phyloP scores from a whole-genome alignment of 73 alveolate genomes.

The Symbiodinium pilosum region DNA sequence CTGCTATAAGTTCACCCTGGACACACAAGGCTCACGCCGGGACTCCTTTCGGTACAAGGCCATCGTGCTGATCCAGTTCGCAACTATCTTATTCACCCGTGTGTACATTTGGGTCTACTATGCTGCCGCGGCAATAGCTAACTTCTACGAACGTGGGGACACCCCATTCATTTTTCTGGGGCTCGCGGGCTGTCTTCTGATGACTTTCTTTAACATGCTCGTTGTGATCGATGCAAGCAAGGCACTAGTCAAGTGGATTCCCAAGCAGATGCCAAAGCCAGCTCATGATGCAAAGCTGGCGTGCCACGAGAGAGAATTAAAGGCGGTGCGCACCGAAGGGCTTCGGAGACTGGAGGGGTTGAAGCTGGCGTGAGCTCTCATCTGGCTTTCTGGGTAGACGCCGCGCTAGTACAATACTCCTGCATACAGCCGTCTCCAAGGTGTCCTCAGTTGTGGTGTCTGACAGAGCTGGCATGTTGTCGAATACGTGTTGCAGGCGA shows the following conservation, averaged over 20 bases:
- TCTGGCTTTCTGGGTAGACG: no score
- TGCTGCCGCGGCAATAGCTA: background rate
- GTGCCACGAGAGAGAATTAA: background rate
- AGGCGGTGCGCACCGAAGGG: no score
- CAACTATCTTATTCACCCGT: conserved; percentile 6
- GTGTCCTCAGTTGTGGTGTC: no score
- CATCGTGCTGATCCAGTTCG: conserved; percentile 23
- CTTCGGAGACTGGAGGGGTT: no score
- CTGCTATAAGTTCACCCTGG: conserved; percentile 50
- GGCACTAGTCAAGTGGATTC: conserved; percentile 25
- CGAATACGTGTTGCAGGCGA: no score
- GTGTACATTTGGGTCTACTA: background rate
- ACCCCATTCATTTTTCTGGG: background rate
- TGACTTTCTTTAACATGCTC: conserved; percentile 39
- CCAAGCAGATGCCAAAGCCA: conserved; percentile 11
- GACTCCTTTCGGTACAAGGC: conserved; percentile 36
- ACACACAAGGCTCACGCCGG: background rate
- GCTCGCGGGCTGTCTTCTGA: conserved; percentile 12
- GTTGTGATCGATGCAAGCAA: conserved; percentile 9
- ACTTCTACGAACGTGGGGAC: background rate
- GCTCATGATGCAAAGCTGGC: background rate
- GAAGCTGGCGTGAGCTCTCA: no score
- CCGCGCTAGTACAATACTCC: no score
- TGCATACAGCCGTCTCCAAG: no score
- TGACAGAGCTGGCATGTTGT: no score